Percentiles rank a stretch among this genome's conserved stretches.
Evolutionary conservation across 2,329 filamentous ascomycete species (phyloP).

Genomic region (Capronia epimyces): DNA sequence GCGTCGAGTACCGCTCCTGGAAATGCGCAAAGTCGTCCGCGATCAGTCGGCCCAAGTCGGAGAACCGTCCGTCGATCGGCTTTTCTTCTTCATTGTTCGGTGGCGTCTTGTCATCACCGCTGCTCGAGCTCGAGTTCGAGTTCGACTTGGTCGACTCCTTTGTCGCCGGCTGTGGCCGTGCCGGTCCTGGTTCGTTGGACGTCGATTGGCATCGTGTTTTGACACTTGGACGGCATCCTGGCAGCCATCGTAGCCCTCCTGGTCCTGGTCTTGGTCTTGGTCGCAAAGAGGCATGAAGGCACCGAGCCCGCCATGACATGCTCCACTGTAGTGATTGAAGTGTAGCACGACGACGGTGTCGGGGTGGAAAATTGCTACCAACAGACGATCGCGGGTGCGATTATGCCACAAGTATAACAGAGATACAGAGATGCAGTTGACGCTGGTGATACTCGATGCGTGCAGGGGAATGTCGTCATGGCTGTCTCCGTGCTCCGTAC

Average conservation of each 20-base stretch:
- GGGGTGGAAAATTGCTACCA: too few relatives aligned
- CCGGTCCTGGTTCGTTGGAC: background rate
- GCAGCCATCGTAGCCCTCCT: too few relatives aligned
- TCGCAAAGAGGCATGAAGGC: conserved; percentile 10
- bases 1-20: conserved; percentile 53
- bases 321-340: background rate
- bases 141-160: background rate
- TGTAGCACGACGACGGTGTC: background rate
- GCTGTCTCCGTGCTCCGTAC: too few relatives aligned
- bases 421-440: too few relatives aligned
- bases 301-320: conserved; percentile 20
- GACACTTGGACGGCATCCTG: too few relatives aligned
- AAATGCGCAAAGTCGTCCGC: conserved; percentile 58
- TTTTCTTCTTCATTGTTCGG: conserved; percentile 14
- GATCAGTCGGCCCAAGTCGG: conserved; percentile 49
- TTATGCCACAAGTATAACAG: too few relatives aligned
- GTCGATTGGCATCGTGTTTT: background rate
- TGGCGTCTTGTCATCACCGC: background rate
- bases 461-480: background rate
- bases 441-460: too few relatives aligned
- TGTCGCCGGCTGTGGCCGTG: background rate
- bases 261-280: too few relatives aligned
- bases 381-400: too few relatives aligned
- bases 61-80: conserved; percentile 12
- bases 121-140: background rate